These are phyloP conservation scores for Leucaena leucocephala DNA, from an alignment of 306 rosid genomes.

Conservation along the genomic window DNA sequence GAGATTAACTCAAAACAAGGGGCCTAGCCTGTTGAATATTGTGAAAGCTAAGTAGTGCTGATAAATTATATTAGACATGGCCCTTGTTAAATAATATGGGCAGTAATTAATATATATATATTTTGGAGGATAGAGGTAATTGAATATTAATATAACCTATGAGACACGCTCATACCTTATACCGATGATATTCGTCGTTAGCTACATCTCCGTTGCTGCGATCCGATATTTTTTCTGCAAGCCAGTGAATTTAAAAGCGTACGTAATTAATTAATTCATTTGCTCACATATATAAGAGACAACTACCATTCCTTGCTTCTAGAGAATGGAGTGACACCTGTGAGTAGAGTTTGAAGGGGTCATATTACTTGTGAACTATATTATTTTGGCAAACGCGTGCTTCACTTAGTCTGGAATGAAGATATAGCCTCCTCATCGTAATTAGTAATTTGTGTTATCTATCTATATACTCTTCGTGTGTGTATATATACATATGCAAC, in stretches of 20 bases:
- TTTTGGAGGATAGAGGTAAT: too few relatives aligned
- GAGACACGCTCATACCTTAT: conserved; percentile 37
- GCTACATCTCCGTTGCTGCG: conserved; percentile 50
- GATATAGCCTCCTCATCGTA: too few relatives aligned
- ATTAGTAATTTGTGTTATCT: too few relatives aligned
- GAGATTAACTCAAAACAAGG: not conserved
- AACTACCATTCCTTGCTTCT: not conserved
- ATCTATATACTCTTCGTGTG: too few relatives aligned
- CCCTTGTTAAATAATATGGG: not conserved
- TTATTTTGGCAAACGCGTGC: too few relatives aligned
- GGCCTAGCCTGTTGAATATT: not conserved
- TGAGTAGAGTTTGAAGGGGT: not conserved
- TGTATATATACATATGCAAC: too few relatives aligned
- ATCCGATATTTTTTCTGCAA: conserved; percentile 50
- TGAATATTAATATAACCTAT: not conserved
- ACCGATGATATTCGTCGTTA: conserved; percentile 49
- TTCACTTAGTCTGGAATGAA: too few relatives aligned
- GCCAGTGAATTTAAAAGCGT: not conserved
- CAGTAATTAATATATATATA: too few relatives aligned
- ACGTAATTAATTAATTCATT: not conserved
- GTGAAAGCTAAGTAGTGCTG: not conserved
- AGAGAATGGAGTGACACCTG: not conserved
- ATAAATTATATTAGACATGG: too few relatives aligned
- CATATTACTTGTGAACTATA: too few relatives aligned
- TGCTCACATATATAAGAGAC: not conserved